phyloP scores from a whole-genome alignment of 192 early-diverging fungal species.

The Funneliformis geosporum region DNA sequence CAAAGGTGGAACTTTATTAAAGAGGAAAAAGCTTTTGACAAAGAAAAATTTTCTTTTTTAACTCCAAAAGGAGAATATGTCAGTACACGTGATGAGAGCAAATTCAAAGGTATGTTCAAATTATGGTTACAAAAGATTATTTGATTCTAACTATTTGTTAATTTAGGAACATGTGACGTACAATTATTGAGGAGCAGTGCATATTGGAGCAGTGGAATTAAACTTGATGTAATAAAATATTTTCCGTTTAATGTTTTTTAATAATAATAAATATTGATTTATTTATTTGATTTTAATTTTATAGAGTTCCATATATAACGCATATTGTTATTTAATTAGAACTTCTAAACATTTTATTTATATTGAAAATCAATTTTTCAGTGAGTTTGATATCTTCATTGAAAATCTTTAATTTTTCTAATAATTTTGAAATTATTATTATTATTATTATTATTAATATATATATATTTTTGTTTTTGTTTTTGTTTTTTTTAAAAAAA shows the following conservation, averaged over 20 bases:
- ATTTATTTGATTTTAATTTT: background rate
- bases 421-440: too few species aligned
- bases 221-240: constrained; percentile 47
- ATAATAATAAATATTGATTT: background rate
- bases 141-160: background rate
- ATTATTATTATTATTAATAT: background rate
- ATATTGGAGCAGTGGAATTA: constrained; percentile 66
- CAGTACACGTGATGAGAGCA: constrained; percentile 53
- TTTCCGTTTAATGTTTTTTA: background rate
- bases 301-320: constrained; percentile 74
- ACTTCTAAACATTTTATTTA: constrained; percentile 81
- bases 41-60: constrained; percentile 61
- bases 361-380: constrained; percentile 93
- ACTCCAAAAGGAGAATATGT: constrained; percentile 68
- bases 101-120: constrained; percentile 43
- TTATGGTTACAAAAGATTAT: background rate
- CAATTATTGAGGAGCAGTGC: constrained; percentile 70
- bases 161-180: constrained; percentile 52
- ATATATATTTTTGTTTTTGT: too few species aligned
- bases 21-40: constrained; percentile 62
- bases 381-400: constrained; percentile 42
- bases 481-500: background rate
- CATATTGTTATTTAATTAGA: constrained; percentile 71
- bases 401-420: background rate
- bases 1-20: constrained; percentile 91